A percentile compares a stretch with the other conserved stretches of the same genome.
phyloP scores from a whole-genome alignment of 2,329 filamentous ascomycete genomes.

The Dothidotthia symphoricarpi region DNA sequence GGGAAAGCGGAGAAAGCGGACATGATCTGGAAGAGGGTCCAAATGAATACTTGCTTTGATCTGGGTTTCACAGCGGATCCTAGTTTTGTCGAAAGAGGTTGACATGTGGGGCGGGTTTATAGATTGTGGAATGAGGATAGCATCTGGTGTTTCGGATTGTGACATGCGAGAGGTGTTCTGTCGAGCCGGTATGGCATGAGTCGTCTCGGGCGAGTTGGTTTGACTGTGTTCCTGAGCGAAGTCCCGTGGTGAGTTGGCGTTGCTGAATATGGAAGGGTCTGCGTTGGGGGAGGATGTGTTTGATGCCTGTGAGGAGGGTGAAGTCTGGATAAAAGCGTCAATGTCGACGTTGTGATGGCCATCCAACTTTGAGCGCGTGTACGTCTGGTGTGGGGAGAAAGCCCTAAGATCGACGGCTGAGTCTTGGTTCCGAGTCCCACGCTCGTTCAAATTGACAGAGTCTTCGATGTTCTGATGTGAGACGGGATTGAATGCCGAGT shows the following conservation, averaged over 20 bases:
- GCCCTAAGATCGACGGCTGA: conserved; percentile 25
- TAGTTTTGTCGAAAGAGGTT: conserved; percentile 46
- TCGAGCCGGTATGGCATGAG: conserved; percentile 17
- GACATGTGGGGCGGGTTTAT: conserved; percentile 21
- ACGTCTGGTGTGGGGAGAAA: conserved; percentile 8
- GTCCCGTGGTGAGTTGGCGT: conserved; percentile 33
- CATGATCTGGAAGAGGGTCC: conserved; percentile 69
- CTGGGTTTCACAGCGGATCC: conserved; percentile 94
- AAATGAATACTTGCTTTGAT: conserved; percentile 84
- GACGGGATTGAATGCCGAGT: background rate
- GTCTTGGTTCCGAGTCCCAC: conserved; percentile 21
- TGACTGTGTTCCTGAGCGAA: conserved; percentile 31
- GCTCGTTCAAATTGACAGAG: conserved; percentile 9
- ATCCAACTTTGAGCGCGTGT: conserved; percentile 16
- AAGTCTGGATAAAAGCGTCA: conserved; percentile 19
- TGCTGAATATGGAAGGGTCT: conserved; percentile 32
- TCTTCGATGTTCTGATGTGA: conserved; percentile 5
- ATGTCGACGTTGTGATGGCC: conserved; percentile 16
- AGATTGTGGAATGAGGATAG: conserved; percentile 30
- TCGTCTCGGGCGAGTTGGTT: conserved; percentile 32
- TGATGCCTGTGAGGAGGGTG: conserved; percentile 23
- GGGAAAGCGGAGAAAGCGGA: conserved; percentile 81
- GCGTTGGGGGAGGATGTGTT: conserved; percentile 32
- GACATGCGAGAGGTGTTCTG: background rate
- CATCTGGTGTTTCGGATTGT: conserved; percentile 19